A percentile compares a stretch with the other conserved stretches of the same genome.
phyloP scores from a whole-genome alignment of 176 grass and related monocot genomes.

The Aegilops tauschii region DNA sequence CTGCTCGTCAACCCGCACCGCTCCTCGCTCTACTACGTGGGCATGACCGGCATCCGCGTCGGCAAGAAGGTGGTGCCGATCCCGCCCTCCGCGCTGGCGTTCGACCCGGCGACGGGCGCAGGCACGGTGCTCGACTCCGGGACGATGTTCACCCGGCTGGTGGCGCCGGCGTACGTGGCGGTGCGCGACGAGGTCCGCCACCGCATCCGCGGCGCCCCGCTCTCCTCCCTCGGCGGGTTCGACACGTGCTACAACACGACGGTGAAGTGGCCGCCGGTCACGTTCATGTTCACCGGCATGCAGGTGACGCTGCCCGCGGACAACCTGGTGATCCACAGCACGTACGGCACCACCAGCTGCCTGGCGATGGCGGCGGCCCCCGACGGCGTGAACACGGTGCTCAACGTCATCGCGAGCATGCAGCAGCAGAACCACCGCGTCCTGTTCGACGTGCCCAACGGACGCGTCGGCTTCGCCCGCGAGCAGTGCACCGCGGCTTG shows the following conservation, averaged over 20 bases:
- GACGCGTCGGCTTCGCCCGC: constrained; percentile 65
- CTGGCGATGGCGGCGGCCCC: constrained; percentile 72
- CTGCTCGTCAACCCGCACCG: constrained; percentile 68
- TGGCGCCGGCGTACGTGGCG: constrained; percentile 63
- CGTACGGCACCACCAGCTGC: constrained; percentile 70
- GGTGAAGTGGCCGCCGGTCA: constrained; percentile 49
- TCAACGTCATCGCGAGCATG: constrained; percentile 90
- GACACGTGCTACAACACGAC: constrained; percentile 82
- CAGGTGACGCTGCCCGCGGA: constrained; percentile 70
- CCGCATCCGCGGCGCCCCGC: constrained; percentile 39
- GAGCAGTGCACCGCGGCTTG: constrained; percentile 52
- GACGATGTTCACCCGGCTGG: constrained; percentile 86
- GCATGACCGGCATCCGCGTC: constrained; percentile 79
- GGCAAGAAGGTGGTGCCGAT: constrained; percentile 57
- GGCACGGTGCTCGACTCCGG: constrained; percentile 86
- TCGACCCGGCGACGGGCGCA: constrained; percentile 67
- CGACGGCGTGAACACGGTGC: constrained; percentile 68
- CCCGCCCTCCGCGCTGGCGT: constrained; percentile 55
- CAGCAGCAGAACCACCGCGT: constrained; percentile 96
- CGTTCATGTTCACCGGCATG: constrained; percentile 65
- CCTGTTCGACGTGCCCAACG: constrained; percentile 79
- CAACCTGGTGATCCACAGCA: constrained; percentile 72
- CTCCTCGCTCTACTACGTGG: constrained; percentile 91
- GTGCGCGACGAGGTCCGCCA: constrained; percentile 76
- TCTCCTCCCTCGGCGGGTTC: constrained; percentile 80